These are phyloP conservation scores for Aspergillus baeticus DNA, from an alignment of 495 filamentous ascomycete species.

Conservation along the genomic window DNA sequence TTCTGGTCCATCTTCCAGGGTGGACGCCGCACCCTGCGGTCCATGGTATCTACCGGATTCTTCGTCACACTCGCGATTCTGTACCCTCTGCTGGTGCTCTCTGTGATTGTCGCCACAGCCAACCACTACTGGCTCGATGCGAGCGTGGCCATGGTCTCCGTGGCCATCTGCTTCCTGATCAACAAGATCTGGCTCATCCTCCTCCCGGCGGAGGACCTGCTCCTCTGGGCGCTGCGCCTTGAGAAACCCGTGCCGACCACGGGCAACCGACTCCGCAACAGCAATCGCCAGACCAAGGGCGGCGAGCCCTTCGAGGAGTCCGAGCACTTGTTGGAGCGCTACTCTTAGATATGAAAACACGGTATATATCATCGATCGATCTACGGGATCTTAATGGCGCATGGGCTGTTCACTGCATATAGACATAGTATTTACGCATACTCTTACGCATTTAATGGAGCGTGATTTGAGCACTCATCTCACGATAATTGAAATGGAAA, in stretches of 20 bases:
- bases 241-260: slow-evolving; percentile 60
- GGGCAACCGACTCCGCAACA: slow-evolving; percentile 32
- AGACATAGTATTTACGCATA: slow-evolving; percentile 1
- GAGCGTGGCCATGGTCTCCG: slow-evolving; percentile 49
- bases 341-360: not conserved
- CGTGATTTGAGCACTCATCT: too few species aligned
- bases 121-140: slow-evolving; percentile 69
- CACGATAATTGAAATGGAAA: too few species aligned
- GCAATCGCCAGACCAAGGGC: not conserved
- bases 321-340: slow-evolving; percentile 6
- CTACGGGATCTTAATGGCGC: not conserved
- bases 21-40: slow-evolving; percentile 36
- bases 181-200: slow-evolving; percentile 55
- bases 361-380: not conserved
- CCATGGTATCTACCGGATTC: slow-evolving; percentile 35
- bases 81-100: slow-evolving; percentile 59
- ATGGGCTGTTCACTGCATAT: not conserved
- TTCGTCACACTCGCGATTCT: slow-evolving; percentile 49
- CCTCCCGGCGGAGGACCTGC: slow-evolving; percentile 55
- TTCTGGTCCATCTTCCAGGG: slow-evolving; percentile 37
- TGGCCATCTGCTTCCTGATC: slow-evolving; percentile 47
- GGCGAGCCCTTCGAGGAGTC: slow-evolving; percentile 1
- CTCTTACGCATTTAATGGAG: not conserved
- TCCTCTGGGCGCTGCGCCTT: slow-evolving; percentile 52
- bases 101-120: slow-evolving; percentile 63